Evolutionary conservation across 148 eudicot species (phyloP), one percentile per base, ranked within the genome.

Genomic region (Rhododendron henanense): DNA sequence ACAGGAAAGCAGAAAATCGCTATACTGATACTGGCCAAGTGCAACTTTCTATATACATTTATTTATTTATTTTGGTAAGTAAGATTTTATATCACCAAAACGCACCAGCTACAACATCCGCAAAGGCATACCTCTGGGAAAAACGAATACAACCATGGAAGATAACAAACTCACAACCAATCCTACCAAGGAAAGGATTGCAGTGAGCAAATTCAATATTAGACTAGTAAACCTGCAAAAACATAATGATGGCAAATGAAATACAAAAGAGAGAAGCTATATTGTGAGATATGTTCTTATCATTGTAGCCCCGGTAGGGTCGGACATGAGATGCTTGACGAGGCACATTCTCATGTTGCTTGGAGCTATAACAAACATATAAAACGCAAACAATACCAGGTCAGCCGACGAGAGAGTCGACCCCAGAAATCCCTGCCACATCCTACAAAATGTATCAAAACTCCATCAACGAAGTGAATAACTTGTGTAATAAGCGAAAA

Each of bases 391-490:
- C 85, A 95, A 77, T 82, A 93, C 59, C 18, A 96, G 96, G 90
- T 96, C 99, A 4, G 87, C 90, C 4, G 98, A 95, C 44, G 99
- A 96, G 16, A 96, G 93, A 85, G 91, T 90, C 2, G 99, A 96
- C 9, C 97, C 96, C 0, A 96, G 97, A 87, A 96, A 96, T 85
- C 99, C 99, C 83, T 88, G 92, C 94, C 95, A 96, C 99, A 96
- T 96, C 99, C 99, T 96, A 94, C 89, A 87, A 14, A 83, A 69
- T 67, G 33, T 48, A 74, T 84, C 82, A 86, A 78, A 78, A 37
- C 4, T 35, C n/a, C 81, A 33, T 81, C 59, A 76, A 37, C 21
- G 67, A 44, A 31, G 51, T 59, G 67, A 47, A 9, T 74, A 31
- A 71, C 19, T 31, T 71, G 76, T 4, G 3, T 31, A 33, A 3